A percentile compares a stretch with the other conserved stretches of the same genome.
phyloP scores from a whole-genome alignment of 306 rosid genomes.

The Rosa persica region DNA sequence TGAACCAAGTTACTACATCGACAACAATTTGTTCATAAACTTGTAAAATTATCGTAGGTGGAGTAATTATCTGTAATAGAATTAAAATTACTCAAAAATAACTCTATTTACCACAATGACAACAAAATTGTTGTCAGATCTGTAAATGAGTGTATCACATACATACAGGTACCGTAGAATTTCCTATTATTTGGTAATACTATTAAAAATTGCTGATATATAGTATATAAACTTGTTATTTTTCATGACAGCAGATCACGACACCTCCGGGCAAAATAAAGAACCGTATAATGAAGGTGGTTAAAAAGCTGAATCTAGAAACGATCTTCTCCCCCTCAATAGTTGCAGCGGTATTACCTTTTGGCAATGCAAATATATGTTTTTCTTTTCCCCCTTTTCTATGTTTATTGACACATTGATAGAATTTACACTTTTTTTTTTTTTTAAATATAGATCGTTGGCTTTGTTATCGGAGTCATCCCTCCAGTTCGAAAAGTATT shows the following conservation, averaged over 20 bases:
- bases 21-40: too few relatives aligned
- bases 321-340: slow-evolving; percentile 73
- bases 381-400: neutral
- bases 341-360: slow-evolving; percentile 62
- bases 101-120: too few relatives aligned
- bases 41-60: too few relatives aligned
- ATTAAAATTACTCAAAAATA: too few relatives aligned
- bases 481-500: slow-evolving; percentile 43
- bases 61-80: too few relatives aligned
- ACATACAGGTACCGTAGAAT: too few relatives aligned
- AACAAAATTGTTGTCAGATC: too few relatives aligned
- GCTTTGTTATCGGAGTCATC: slow-evolving; percentile 57
- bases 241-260: slow-evolving; percentile 33
- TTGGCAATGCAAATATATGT: neutral
- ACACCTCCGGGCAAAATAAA: slow-evolving; percentile 32
- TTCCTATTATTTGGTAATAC: neutral
- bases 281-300: slow-evolving; percentile 24
- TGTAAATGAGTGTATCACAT: too few relatives aligned
- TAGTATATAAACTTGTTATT: neutral
- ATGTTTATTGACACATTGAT: neutral
- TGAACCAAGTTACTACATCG: too few relatives aligned
- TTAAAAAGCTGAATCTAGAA: slow-evolving; percentile 46
- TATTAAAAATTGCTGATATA: too few relatives aligned
- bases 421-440: neutral
- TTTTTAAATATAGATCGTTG: slow-evolving; percentile 43